Conservation (phyloP, 2,329 filamentous ascomycete genomes). For the Alternaria longipes region DNA sequence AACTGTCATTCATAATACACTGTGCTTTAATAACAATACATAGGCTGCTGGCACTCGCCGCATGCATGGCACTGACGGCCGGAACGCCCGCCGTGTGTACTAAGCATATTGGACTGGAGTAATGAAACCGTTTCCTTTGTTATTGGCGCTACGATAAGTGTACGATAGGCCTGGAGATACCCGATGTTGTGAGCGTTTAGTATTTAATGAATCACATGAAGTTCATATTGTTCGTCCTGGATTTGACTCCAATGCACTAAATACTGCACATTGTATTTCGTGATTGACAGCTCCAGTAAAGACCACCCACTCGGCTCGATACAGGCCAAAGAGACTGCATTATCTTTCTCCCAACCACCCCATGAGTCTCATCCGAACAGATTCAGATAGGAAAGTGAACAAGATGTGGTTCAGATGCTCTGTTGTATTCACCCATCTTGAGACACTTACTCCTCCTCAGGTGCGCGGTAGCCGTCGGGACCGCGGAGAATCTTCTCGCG, state of each 20-base stretch:
- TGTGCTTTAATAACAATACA: slow-evolving; percentile 9
- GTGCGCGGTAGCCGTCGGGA: slow-evolving; percentile 11
- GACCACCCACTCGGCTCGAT: background rate
- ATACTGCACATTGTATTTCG: background rate
- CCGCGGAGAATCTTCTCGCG: slow-evolving; percentile 26
- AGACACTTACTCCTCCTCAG: background rate
- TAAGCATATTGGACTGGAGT: slow-evolving; percentile 14
- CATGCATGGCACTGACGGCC: slow-evolving; percentile 78
- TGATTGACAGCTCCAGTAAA: background rate
- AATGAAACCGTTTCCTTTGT: slow-evolving; percentile 2
- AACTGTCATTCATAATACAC: background rate
- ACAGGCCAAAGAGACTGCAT: background rate
- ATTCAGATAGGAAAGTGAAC: background rate
- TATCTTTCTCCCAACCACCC: background rate
- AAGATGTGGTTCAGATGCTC: background rate
- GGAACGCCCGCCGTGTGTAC: slow-evolving; percentile 55
- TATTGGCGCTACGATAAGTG: slow-evolving; percentile 13
- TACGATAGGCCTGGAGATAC: slow-evolving; percentile 29
- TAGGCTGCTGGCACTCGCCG: slow-evolving; percentile 77
- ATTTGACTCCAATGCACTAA: background rate
- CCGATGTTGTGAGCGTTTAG: slow-evolving; percentile 23
- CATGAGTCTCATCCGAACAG: background rate
- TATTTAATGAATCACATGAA: slow-evolving; percentile 10
- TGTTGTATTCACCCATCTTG: background rate
- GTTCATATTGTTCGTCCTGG: background rate